Evolutionary conservation across 805 yeast genomes (phyloP), one percentile per base, ranked within the genome.

Genomic region (Brettanomyces naardenensis): DNA sequence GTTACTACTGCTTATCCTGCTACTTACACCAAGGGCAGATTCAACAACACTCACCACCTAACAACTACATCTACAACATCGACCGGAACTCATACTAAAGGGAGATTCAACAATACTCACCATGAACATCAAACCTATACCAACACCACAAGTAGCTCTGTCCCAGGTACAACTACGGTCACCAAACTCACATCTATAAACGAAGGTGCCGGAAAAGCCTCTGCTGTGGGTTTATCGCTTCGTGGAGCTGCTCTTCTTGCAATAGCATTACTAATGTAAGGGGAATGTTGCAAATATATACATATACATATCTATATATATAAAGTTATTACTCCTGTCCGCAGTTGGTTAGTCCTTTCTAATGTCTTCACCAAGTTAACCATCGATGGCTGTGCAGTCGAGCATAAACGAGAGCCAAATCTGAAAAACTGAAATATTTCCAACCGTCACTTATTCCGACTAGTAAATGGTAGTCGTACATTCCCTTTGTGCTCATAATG

Each of bases 91-190:
- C 75, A 68, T 58, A 61, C 51, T 40, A 56, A 52, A 42, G 78
- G 78, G 41, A 64, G 65, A 54, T 73, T 72, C 45, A 66, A 73
- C 62, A 68, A 73, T 55, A 71, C 75, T 22, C 49, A 45, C 37
- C 51, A 56, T 44, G 48, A 45, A 21, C 11, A 13, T 23, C 27
- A 23, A 23, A n/a, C n/a, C n/a, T n/a, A n/a, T n/a, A n/a, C n/a
- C n/a, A 17, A 39, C 68, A 68, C 44, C 73, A 64, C 61, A 59
- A 41, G 74, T 3, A 42, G 63, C 15, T 44, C 59, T 18, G 59
- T 71, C 44, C 66, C 67, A 44, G 74, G 80, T 32, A 78, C 35
- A 13, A 19, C 19, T 9, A 20, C 6, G 9, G 18, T 19, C 26
- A 13, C 13, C 2, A n/a, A 21, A n/a, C 11, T 14, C 3, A 19